A percentile compares a stretch with the other conserved stretches of the same genome.
These are phyloP conservation scores for Geosiphon pyriformis DNA, from an alignment of 192 early-diverging fungal species.

Conservation along the genomic window DNA sequence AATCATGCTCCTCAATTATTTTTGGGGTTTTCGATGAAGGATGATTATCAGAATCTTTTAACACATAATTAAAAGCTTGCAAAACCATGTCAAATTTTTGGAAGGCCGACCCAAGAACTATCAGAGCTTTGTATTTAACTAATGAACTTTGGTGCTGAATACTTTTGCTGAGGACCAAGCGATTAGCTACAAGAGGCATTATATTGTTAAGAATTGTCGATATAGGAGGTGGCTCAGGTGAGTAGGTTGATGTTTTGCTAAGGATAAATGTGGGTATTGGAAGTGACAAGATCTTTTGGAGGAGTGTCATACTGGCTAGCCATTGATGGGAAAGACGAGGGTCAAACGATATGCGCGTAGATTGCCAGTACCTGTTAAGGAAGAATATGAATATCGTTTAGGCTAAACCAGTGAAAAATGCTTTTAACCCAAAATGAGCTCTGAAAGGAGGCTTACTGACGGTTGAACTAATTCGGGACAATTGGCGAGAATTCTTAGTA, in stretches of 20 bases:
- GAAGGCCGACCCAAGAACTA: constrained; percentile 51
- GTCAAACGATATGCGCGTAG: constrained; percentile 58
- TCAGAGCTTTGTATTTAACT: constrained; percentile 58
- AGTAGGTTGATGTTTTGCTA: constrained; percentile 32
- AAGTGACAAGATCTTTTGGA: constrained; percentile 62
- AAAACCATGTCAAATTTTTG: constrained; percentile 52
- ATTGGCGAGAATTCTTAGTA: constrained; percentile 56
- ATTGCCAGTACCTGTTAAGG: constrained; percentile 56
- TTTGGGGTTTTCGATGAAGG: no score
- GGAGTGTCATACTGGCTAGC: constrained; percentile 72
- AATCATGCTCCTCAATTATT: not conserved
- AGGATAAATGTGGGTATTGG: constrained; percentile 57
- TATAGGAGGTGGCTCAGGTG: constrained; percentile 51
- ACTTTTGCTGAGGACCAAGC: constrained; percentile 48
- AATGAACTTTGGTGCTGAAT: constrained; percentile 58
- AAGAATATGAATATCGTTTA: no score
- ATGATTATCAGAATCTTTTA: not conserved
- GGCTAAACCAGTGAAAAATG: no score
- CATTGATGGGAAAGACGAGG: constrained; percentile 65
- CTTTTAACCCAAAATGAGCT: no score
- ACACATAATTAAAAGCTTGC: constrained; percentile 21
- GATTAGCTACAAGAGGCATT: constrained; percentile 53
- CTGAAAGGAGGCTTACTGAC: no score
- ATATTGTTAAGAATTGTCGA: constrained; percentile 62
- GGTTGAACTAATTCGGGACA: constrained; percentile 71